These are phyloP conservation scores for Starmerella vaccinii DNA, from an alignment of 805 yeast species.

Conservation along the genomic window DNA sequence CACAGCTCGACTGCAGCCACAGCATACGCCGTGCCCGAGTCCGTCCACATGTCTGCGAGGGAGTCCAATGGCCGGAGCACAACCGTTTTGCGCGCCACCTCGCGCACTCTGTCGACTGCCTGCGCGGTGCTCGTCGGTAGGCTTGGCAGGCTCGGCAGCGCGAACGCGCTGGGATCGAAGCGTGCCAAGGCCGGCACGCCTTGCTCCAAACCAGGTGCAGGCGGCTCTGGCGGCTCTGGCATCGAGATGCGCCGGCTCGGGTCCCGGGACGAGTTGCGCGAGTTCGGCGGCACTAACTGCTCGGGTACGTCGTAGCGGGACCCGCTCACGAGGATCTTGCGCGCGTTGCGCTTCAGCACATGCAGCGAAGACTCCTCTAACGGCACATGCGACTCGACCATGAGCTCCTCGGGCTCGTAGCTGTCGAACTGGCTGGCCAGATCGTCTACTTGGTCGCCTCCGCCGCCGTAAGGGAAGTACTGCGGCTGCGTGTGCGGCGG, in stretches of 20 bases:
- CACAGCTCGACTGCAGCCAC: constrained; percentile 13
- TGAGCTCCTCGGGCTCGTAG: constrained; percentile 22
- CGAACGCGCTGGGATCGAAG: neutral
- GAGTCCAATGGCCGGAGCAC: constrained; percentile 12
- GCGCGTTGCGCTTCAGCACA: constrained; percentile 5
- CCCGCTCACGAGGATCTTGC: constrained; percentile 12
- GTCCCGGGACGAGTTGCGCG: neutral
- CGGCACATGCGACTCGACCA: constrained; percentile 17
- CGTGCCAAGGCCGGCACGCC: neutral
- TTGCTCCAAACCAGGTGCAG: neutral
- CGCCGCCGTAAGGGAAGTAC: constrained; percentile 20
- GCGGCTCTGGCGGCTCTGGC: no score
- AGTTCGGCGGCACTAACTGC: neutral
- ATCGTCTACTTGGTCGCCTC: constrained; percentile 5
- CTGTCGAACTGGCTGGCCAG: constrained; percentile 5
- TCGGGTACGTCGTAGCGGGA: constrained; percentile 17
- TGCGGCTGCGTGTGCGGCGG: constrained; percentile 2
- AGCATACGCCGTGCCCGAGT: neutral
- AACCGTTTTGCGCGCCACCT: constrained; percentile 5
- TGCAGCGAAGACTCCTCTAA: constrained; percentile 3
- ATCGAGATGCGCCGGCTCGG: neutral
- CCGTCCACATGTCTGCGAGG: constrained; percentile 1
- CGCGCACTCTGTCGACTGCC: neutral
- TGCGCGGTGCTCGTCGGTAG: neutral
- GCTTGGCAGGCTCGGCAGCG: neutral